Evolutionary conservation across 331 rosid species (phyloP).

Genomic region (Rosa hybrid): DNA sequence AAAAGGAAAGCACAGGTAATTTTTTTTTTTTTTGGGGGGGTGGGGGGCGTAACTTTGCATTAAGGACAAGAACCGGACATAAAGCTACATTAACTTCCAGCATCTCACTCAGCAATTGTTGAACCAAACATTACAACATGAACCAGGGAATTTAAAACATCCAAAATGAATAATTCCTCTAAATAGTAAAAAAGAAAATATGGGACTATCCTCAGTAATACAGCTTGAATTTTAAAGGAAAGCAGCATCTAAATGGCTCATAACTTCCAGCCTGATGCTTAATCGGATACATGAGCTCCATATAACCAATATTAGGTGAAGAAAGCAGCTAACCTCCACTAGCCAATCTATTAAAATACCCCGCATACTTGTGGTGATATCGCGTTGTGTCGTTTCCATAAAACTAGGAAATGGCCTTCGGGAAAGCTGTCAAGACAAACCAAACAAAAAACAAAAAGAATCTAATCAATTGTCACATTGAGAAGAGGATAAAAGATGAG

Average conservation of each 20-base stretch:
- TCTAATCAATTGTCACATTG: background rate
- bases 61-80: background rate
- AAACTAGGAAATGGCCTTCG: slow-evolving; percentile 66
- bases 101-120: background rate
- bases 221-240: background rate
- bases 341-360: slow-evolving; percentile 94
- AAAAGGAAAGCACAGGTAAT: background rate
- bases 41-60: background rate
- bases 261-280: background rate
- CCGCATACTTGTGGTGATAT: slow-evolving; percentile 85
- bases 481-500: slow-evolving; percentile 24
- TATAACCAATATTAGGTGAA: slow-evolving; percentile 1
- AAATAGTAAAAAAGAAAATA: background rate
- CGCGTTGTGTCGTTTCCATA: slow-evolving; percentile 70
- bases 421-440: slow-evolving; percentile 50
- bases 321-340: slow-evolving; percentile 68
- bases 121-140: background rate
- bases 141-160: background rate
- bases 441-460: background rate
- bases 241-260: background rate
- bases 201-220: background rate
- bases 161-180: background rate
- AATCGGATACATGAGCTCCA: background rate
- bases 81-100: background rate
- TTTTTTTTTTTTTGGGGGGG: no score